Conservation (phyloP, 805 yeast genomes). For the Candida hispaniensis region DNA sequence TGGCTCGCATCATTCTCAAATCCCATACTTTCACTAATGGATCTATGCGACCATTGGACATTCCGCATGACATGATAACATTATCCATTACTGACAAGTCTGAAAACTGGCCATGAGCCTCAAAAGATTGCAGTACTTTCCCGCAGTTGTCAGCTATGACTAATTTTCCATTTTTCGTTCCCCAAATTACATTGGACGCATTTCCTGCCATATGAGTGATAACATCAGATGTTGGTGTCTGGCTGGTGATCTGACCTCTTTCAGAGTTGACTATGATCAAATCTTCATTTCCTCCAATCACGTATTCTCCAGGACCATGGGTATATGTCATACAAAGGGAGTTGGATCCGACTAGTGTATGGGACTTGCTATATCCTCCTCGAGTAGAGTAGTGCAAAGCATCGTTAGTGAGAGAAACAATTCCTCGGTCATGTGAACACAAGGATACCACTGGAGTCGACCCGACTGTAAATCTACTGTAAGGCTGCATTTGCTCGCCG, state of each 20-base stretch:
- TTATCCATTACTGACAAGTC: constrained; percentile 32
- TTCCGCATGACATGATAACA: constrained; percentile 58
- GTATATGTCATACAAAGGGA: constrained; percentile 25
- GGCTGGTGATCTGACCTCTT: constrained; percentile 28
- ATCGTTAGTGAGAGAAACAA: constrained; percentile 44
- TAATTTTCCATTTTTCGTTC: constrained; percentile 15
- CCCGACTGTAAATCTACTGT: constrained; percentile 49
- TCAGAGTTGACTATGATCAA: constrained; percentile 30
- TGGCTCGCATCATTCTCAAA: constrained; percentile 54
- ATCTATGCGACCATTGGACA: constrained; percentile 49
- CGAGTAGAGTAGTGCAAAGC: constrained; percentile 45
- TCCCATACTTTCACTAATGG: constrained; percentile 80
- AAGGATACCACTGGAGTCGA: constrained; percentile 41
- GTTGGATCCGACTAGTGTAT: constrained; percentile 23
- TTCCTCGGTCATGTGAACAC: constrained; percentile 45
- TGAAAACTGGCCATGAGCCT: constrained; percentile 32
- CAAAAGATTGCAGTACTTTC: constrained; percentile 24
- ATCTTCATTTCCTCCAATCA: constrained; percentile 27
- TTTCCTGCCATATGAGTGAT: constrained; percentile 13
- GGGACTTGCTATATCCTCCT: constrained; percentile 41
- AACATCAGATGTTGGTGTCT: constrained; percentile 21
- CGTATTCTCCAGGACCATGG: constrained; percentile 28
- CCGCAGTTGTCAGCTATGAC: constrained; percentile 28
- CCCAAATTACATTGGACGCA: constrained; percentile 15
- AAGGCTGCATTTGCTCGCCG: constrained; percentile 42